Conservation (phyloP, 441 rosid genomes). For the Euphorbia schlechtendalii region DNA sequence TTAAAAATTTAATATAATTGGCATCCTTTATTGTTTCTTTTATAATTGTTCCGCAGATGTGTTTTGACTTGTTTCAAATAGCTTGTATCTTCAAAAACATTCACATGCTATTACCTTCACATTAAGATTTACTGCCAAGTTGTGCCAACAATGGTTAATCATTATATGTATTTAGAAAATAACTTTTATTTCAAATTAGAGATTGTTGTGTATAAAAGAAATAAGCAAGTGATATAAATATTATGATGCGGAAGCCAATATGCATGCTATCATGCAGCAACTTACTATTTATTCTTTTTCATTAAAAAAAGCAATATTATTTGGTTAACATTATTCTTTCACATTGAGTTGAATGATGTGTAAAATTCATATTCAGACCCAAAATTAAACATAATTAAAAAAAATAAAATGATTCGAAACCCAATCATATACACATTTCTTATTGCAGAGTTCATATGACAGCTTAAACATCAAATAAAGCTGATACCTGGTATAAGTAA, state of each 20-base stretch:
- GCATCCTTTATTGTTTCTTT: background rate
- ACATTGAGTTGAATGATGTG: background rate
- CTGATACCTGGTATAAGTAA: constrained; percentile 87
- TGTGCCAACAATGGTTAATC: background rate
- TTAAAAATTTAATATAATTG: background rate
- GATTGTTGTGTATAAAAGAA: too few relatives aligned
- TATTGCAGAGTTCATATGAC: constrained; percentile 2
- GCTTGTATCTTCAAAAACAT: too few relatives aligned
- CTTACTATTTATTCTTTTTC: background rate
- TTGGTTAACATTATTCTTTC: background rate
- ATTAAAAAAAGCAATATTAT: background rate
- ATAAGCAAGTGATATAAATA: background rate
- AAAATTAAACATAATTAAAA: background rate
- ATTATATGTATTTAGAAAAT: too few relatives aligned
- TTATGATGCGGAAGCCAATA: background rate
- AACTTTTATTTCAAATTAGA: background rate
- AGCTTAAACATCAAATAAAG: constrained; percentile 14
- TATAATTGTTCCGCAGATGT: too few relatives aligned
- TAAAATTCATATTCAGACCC: background rate
- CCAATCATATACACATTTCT: constrained; percentile 1
- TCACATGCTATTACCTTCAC: background rate
- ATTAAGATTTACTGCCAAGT: background rate
- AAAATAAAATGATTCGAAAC: constrained; percentile 3
- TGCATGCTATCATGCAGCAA: background rate
- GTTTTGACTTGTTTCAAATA: background rate